Evolutionary conservation across 495 filamentous ascomycete genomes (phyloP).

Genomic region (Penicillium chermesinum): DNA sequence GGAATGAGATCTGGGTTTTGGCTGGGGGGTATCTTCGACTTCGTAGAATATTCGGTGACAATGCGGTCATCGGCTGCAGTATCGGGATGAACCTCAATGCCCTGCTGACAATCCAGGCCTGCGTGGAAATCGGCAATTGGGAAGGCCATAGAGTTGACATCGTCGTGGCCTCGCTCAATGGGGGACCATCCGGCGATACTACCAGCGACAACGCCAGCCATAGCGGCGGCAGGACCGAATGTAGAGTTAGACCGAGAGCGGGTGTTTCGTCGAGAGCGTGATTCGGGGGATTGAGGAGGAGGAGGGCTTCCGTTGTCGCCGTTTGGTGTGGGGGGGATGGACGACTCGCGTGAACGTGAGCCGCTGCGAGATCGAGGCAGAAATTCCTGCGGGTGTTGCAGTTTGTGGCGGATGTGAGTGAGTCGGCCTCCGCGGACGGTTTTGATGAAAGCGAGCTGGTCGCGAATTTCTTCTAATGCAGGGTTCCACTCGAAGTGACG

Average conservation of each 20-base stretch:
- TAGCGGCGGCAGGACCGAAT: slow-evolving; percentile 73
- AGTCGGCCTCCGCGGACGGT: slow-evolving; percentile 77
- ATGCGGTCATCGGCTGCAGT: slow-evolving; percentile 53
- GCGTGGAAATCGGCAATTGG: slow-evolving; percentile 34
- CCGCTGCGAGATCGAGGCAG: slow-evolving; percentile 67
- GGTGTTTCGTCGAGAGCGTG: slow-evolving; percentile 61
- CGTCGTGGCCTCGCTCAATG: slow-evolving; percentile 55
- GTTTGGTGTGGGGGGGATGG: slow-evolving; percentile 63
- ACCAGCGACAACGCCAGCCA: slow-evolving; percentile 82
- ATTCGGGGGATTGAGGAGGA: slow-evolving; percentile 61
- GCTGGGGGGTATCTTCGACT: slow-evolving; percentile 49
- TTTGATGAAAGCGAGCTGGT: slow-evolving; percentile 73
- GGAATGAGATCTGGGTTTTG: slow-evolving; percentile 54
- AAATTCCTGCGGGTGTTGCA: slow-evolving; percentile 74
- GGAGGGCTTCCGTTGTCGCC: slow-evolving; percentile 42
- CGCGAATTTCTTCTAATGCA: slow-evolving; percentile 62
- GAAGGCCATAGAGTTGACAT: slow-evolving; percentile 49
- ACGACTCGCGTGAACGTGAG: slow-evolving; percentile 68
- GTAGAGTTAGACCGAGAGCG: slow-evolving; percentile 85
- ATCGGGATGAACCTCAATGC: slow-evolving; percentile 54
- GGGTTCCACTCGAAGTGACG: slow-evolving; percentile 61
- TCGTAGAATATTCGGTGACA: slow-evolving; percentile 39
- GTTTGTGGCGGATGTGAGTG: slow-evolving; percentile 77
- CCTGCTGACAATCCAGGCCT: slow-evolving; percentile 46
- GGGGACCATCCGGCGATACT: slow-evolving; percentile 88